Percentiles rank a stretch among this genome's conserved stretches.
These are phyloP conservation scores for Cordyceps cateniannulata DNA, from an alignment of 2,329 filamentous ascomycete genomes.

Conservation along the genomic window DNA sequence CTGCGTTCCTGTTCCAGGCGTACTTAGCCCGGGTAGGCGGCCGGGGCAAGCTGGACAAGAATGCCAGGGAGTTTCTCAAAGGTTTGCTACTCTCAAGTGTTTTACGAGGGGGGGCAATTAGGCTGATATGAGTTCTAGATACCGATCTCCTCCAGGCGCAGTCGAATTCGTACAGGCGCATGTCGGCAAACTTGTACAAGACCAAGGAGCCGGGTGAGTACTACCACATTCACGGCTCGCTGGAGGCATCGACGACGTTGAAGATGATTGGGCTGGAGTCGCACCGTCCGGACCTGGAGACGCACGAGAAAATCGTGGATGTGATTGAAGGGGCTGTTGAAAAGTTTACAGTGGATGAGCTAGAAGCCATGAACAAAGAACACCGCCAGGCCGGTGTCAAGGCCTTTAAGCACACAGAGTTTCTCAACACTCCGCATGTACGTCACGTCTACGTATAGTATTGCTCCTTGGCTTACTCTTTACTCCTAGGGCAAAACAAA, in stretches of 20 bases:
- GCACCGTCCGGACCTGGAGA: conserved; percentile 52
- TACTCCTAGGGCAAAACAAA: conserved; percentile 38
- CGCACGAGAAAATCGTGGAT: conserved; percentile 52
- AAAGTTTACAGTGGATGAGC: conserved; percentile 45
- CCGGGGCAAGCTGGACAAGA: conserved; percentile 30
- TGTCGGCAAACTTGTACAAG: conserved; percentile 66
- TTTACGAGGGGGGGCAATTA: background rate
- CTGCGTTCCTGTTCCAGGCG: conserved; percentile 34
- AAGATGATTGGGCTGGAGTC: conserved; percentile 63
- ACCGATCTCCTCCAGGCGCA: conserved; percentile 67
- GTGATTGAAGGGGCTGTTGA: conserved; percentile 54
- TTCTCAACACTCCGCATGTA: conserved; percentile 44
- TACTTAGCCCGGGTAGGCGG: conserved; percentile 32
- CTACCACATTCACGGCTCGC: conserved; percentile 69
- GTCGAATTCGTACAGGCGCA: conserved; percentile 62
- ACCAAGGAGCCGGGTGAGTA: conserved; percentile 61
- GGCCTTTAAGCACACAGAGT: conserved; percentile 53
- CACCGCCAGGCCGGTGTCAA: conserved; percentile 54
- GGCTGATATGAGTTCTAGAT: conserved; percentile 36
- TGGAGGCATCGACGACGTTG: conserved; percentile 63
- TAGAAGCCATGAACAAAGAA: conserved; percentile 51
- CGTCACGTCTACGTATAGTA: background rate
- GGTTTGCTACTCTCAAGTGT: conserved; percentile 16
- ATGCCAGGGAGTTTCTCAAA: conserved; percentile 26
- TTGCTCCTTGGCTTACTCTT: conserved; percentile 17